A percentile compares a stretch with the other conserved stretches of the same genome.
Conservation (phyloP, 2,329 filamentous ascomycete species). For the Stachybotrys echinatus region DNA sequence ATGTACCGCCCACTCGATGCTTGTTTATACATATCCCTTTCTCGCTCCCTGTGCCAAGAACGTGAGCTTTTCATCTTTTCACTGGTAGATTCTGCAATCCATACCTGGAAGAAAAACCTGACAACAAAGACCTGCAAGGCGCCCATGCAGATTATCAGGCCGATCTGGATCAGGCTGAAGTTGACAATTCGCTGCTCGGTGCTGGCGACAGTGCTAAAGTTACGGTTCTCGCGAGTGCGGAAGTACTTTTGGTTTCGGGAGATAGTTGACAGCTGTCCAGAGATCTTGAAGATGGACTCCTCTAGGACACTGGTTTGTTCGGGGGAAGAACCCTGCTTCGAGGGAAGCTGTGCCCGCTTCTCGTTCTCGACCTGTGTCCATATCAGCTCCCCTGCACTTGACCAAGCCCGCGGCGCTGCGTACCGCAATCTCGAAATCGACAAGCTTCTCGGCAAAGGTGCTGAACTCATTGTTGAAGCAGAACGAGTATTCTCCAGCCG, state of each 20-base stretch:
- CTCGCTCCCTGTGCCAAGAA: conserved; percentile 48
- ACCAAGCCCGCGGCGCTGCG: no score
- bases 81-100: neutral
- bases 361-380: conserved; percentile 79
- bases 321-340: conserved; percentile 79
- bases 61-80: conserved; percentile 7
- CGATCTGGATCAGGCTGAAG: conserved; percentile 89
- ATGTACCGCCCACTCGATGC: conserved; percentile 12
- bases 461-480: conserved; percentile 99
- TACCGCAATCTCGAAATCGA: conserved; percentile 93
- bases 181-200: conserved; percentile 96
- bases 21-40: conserved; percentile 61
- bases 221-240: conserved; percentile 95
- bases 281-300: conserved; percentile 93
- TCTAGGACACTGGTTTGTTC: conserved; percentile 88
- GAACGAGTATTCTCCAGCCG: conserved; percentile 86
- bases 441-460: conserved; percentile 93
- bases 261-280: conserved; percentile 87
- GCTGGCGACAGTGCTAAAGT: conserved; percentile 96
- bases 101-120: conserved; percentile 94
- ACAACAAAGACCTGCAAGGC: conserved; percentile 96
- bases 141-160: conserved; percentile 92
- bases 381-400: conserved; percentile 7
- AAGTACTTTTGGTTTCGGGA: conserved; percentile 99
- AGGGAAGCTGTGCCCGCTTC: conserved; percentile 71